Evolutionary conservation across 495 filamentous ascomycete genomes (phyloP).

Genomic region (Penicillium nucicola): DNA sequence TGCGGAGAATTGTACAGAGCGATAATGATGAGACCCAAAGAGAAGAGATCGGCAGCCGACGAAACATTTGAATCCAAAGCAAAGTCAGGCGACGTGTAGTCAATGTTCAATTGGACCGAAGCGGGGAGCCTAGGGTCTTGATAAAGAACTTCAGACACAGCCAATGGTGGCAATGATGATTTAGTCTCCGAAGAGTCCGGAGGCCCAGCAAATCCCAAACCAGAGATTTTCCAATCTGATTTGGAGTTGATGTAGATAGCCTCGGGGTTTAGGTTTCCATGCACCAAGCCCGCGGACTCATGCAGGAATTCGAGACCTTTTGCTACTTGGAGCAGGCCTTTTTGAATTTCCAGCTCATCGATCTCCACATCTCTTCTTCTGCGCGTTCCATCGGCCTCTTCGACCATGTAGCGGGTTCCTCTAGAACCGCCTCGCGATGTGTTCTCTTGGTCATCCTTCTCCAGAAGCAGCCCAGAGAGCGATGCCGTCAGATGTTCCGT

Average conservation of each 20-base stretch:
- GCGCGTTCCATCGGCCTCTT: conserved; percentile 71
- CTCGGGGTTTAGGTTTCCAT: conserved; percentile 92
- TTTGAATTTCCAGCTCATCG: conserved; percentile 96
- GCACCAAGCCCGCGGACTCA: conserved; percentile 90
- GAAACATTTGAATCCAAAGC: conserved; percentile 82
- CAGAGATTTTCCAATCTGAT: conserved; percentile 98
- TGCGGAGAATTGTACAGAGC: conserved; percentile 93
- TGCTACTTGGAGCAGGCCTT: conserved; percentile 86
- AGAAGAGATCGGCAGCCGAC: conserved; percentile 83
- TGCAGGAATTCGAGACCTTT: conserved; percentile 96
- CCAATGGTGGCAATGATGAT: conserved; percentile 69
- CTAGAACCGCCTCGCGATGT: conserved; percentile 56
- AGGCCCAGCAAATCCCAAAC: conserved; percentile 82
- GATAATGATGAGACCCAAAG: conserved; percentile 81
- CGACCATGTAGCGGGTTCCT: conserved; percentile 74
- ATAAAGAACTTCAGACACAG: conserved; percentile 78
- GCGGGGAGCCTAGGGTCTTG: conserved; percentile 79
- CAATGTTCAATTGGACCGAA: conserved; percentile 82
- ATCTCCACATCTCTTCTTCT: conserved; percentile 84
- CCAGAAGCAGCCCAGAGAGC: conserved; percentile 74
- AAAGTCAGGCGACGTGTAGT: conserved; percentile 94
- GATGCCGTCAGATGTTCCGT: conserved; percentile 88
- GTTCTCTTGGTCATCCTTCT: conserved; percentile 88
- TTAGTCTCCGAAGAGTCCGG: conserved; percentile 65
- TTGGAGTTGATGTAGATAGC: conserved; percentile 95